These are phyloP conservation scores for Nowakowskiella sp. DNA, from an alignment of 192 early-diverging fungal genomes.

Conservation along the genomic window DNA sequence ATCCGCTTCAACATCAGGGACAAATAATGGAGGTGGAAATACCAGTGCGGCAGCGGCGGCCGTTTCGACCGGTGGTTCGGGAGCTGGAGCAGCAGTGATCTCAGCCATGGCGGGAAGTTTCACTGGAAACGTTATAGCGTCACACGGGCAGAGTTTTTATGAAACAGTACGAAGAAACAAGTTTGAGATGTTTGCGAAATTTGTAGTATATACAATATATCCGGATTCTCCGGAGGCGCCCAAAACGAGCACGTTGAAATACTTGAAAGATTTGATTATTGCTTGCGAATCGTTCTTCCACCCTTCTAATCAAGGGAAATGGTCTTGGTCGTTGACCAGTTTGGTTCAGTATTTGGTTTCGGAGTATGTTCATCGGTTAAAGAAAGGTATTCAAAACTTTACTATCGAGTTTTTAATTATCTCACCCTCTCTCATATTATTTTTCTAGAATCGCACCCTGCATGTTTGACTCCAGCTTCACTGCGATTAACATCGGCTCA, in stretches of 20 bases:
- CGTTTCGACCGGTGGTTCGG: slow-evolving; percentile 6
- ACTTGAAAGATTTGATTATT: slow-evolving; percentile 68
- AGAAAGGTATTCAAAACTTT: slow-evolving; percentile 15
- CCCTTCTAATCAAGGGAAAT: slow-evolving; percentile 84
- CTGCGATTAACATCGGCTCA: slow-evolving; percentile 51
- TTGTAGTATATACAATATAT: slow-evolving; percentile 73
- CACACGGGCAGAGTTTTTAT: background rate
- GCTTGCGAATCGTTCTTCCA: slow-evolving; percentile 84
- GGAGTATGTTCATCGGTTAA: slow-evolving; percentile 58
- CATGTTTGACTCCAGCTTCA: slow-evolving; percentile 54
- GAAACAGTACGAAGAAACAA: slow-evolving; percentile 20
- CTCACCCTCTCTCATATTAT: slow-evolving; percentile 33
- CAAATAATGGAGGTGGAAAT: slow-evolving; percentile 24
- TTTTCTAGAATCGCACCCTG: slow-evolving; percentile 41
- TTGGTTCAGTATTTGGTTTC: slow-evolving; percentile 59
- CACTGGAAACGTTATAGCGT: no score
- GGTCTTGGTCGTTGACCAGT: slow-evolving; percentile 66
- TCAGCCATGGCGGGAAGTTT: no score
- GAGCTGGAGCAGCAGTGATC: slow-evolving; percentile 8
- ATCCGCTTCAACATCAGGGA: slow-evolving; percentile 32
- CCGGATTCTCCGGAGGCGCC: slow-evolving; percentile 33
- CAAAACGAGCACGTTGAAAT: slow-evolving; percentile 43
- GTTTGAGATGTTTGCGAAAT: slow-evolving; percentile 60
- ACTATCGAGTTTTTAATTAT: slow-evolving; percentile 31
- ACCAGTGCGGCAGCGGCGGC: slow-evolving; percentile 23